Evolutionary conservation across 1,139 yeast species (phyloP).

Genomic region (Tardiomyces blankii): DNA sequence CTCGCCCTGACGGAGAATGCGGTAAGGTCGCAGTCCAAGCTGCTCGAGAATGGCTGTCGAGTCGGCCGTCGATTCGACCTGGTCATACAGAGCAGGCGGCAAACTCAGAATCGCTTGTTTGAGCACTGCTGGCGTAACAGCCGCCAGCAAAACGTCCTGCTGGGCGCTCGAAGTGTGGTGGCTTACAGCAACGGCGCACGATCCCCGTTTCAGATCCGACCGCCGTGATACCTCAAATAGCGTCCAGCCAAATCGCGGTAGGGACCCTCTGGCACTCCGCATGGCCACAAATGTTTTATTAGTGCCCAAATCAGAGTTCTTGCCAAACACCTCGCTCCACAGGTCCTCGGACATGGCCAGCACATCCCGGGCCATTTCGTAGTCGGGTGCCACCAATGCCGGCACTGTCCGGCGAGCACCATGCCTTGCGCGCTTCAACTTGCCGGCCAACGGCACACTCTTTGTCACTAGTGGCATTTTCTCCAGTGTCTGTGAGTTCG

Average conservation of each 20-base stretch:
- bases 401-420: not conserved
- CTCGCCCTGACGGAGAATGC: constrained; percentile 21
- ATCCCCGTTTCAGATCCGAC: not conserved
- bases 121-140: constrained; percentile 7
- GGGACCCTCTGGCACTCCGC: not conserved
- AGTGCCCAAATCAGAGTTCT: not conserved
- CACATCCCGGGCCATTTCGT: not conserved
- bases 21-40: not conserved
- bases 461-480: too few relatives aligned
- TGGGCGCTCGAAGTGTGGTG: not conserved
- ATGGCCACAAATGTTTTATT: not conserved
- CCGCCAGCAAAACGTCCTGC: not conserved
- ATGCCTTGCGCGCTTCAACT: too few relatives aligned
- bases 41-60: not conserved
- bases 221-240: not conserved
- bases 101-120: constrained; percentile 9
- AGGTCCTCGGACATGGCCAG: not conserved
- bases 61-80: not conserved
- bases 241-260: not conserved
- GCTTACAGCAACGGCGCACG: not conserved
- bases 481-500: too few relatives aligned
- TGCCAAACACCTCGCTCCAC: not conserved
- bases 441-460: too few relatives aligned
- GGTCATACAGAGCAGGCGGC: constrained; percentile 4
- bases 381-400: not conserved